phyloP scores from a whole-genome alignment of 306 rosid genomes.

The Vachellia pachyceras region DNA sequence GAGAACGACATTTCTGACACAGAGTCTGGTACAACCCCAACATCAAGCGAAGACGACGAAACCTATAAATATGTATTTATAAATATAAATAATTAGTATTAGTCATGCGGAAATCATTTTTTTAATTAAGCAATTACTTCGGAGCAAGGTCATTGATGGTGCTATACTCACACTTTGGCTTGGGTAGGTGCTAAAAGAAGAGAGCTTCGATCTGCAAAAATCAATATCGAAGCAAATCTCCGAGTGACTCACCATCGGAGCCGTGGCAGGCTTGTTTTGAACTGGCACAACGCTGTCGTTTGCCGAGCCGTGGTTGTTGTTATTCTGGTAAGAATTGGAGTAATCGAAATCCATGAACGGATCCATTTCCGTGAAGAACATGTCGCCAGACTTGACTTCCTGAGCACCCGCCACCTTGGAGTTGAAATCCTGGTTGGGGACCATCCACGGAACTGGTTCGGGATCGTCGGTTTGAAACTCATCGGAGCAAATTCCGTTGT shows the following conservation, averaged over 20 bases:
- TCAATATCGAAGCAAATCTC: slow-evolving; percentile 59
- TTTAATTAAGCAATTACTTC: neutral
- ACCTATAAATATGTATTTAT: slow-evolving; percentile 47
- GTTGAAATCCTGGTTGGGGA: slow-evolving; percentile 41
- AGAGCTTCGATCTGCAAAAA: slow-evolving; percentile 64
- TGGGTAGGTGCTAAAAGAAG: slow-evolving; percentile 54
- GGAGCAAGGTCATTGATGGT: neutral
- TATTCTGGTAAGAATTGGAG: slow-evolving; percentile 42
- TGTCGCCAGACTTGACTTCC: slow-evolving; percentile 48
- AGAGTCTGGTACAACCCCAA: slow-evolving; percentile 72
- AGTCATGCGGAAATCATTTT: neutral
- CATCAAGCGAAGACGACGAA: slow-evolving; percentile 63
- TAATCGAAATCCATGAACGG: slow-evolving; percentile 60
- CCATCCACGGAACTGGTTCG: slow-evolving; percentile 43
- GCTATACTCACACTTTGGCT: slow-evolving; percentile 60
- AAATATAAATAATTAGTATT: neutral
- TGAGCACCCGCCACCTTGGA: slow-evolving; percentile 48
- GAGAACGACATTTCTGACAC: slow-evolving; percentile 53
- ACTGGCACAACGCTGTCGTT: slow-evolving; percentile 68
- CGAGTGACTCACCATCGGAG: slow-evolving; percentile 36
- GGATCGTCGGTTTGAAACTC: slow-evolving; percentile 22
- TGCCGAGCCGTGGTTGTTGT: slow-evolving; percentile 30
- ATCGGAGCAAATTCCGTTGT: slow-evolving; percentile 7
- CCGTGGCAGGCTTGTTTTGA: slow-evolving; percentile 43
- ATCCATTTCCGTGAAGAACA: slow-evolving; percentile 58